Evolutionary conservation across 2,329 filamentous ascomycete species (phyloP).

Genomic region (Fusarium redolens): DNA sequence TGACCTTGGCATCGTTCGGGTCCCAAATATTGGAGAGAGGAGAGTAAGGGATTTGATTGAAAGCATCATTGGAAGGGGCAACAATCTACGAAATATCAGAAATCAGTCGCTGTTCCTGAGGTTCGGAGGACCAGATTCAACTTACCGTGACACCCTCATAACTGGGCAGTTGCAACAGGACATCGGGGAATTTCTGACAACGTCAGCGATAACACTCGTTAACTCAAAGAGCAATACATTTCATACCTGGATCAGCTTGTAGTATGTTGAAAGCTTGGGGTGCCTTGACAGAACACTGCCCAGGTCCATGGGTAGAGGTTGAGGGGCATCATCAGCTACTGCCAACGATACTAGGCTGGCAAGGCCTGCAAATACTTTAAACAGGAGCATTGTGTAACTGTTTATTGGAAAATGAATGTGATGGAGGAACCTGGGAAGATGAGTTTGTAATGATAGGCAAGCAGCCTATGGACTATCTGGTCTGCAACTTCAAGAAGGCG

Average conservation of each 20-base stretch:
- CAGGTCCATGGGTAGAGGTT: slow-evolving; percentile 47
- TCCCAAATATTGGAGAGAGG: slow-evolving; percentile 60
- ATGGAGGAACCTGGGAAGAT: not conserved
- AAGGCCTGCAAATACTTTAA: slow-evolving; percentile 33
- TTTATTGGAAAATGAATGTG: not conserved
- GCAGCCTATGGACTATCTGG: not conserved
- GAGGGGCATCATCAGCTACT: slow-evolving; percentile 33
- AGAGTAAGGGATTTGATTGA: slow-evolving; percentile 65
- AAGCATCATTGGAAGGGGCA: slow-evolving; percentile 68
- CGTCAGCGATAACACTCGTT: not conserved
- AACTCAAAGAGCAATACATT: not conserved
- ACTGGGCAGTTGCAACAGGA: slow-evolving; percentile 57
- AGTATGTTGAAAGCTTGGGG: slow-evolving; percentile 57
- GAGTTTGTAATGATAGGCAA: not conserved
- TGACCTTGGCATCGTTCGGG: slow-evolving; percentile 56
- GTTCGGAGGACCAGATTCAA: not conserved
- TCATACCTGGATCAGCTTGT: slow-evolving; percentile 56
- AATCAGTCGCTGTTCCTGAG: not conserved
- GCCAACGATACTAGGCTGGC: slow-evolving; percentile 36
- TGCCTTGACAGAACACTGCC: slow-evolving; percentile 54
- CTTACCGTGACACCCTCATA: slow-evolving; percentile 58
- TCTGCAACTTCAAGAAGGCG: not conserved
- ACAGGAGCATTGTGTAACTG: slow-evolving; percentile 31
- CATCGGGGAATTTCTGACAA: slow-evolving; percentile 58
- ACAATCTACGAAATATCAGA: slow-evolving; percentile 56